phyloP scores from a whole-genome alignment of 305 asterid genomes.

The Fraxinus baroniana region DNA sequence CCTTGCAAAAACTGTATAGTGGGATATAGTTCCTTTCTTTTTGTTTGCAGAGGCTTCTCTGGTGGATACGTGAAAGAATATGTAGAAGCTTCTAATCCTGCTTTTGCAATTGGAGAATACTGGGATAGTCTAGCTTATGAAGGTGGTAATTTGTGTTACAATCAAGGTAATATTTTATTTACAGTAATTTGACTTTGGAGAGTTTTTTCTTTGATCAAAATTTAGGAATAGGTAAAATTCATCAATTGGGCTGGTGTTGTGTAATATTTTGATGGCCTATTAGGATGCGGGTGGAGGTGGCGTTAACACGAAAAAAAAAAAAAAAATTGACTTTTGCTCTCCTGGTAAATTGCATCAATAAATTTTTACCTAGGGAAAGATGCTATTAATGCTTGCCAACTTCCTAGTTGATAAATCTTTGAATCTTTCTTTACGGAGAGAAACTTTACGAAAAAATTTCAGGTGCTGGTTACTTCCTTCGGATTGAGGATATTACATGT shows the following conservation, averaged over 20 bases:
- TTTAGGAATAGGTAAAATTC: background rate
- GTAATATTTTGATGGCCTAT: background rate
- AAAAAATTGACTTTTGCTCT: background rate
- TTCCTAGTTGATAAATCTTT: background rate
- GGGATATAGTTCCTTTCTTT: background rate
- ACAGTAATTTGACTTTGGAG: background rate
- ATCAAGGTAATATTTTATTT: constrained; percentile 38
- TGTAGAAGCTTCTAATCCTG: constrained; percentile 56
- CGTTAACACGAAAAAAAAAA: background rate
- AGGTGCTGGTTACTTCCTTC: background rate
- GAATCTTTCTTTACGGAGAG: background rate
- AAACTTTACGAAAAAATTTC: background rate
- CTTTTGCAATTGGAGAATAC: constrained; percentile 59
- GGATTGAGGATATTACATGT: background rate
- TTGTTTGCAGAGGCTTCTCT: constrained; percentile 46
- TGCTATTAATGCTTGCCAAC: background rate
- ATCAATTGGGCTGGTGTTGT: background rate
- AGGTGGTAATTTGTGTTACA: constrained; percentile 58
- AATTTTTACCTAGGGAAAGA: background rate
- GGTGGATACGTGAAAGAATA: constrained; percentile 60
- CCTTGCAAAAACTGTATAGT: background rate
- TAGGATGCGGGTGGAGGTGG: background rate
- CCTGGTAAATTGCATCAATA: background rate
- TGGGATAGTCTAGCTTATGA: constrained; percentile 63
- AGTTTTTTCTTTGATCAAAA: background rate